A percentile compares a stretch with the other conserved stretches of the same genome.
Evolutionary conservation across 352 stramenopile genomes (phyloP).

Genomic region (Phytophthora cactorum): DNA sequence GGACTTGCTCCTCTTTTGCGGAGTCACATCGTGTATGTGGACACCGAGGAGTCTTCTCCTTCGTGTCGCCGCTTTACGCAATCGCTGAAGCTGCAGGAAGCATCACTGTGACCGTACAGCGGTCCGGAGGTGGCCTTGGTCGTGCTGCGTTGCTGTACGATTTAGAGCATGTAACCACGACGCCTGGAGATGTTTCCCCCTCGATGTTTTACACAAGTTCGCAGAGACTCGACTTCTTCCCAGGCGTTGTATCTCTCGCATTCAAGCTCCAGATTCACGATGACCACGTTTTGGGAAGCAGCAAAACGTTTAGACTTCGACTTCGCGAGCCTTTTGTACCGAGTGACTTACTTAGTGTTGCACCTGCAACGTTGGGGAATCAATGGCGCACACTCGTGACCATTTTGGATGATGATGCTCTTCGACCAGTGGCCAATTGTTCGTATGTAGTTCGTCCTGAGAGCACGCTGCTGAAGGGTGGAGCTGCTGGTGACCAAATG

Average conservation of each 20-base stretch:
- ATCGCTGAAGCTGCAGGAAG: conserved; percentile 71
- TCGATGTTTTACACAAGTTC: conserved; percentile 90
- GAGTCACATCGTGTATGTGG: conserved; percentile 92
- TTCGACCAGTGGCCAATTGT: conserved; percentile 44
- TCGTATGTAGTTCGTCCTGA: conserved; percentile 42
- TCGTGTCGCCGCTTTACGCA: conserved; percentile 86
- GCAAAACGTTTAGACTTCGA: conserved; percentile 75
- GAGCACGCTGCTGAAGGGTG: conserved; percentile 38
- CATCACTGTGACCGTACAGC: conserved; percentile 84
- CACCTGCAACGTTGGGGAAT: conserved; percentile 53
- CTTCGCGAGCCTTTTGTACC: conserved; percentile 45
- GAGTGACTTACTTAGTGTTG: conserved; percentile 20
- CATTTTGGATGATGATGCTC: conserved; percentile 72
- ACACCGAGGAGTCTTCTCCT: conserved; percentile 89
- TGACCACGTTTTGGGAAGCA: conserved; percentile 71
- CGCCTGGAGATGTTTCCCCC: conserved; percentile 73
- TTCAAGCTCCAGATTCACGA: conserved; percentile 94
- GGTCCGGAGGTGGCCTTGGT: conserved; percentile 90
- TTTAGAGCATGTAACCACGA: conserved; percentile 85
- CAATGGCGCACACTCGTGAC: conserved; percentile 70
- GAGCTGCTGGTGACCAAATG: conserved; percentile 48
- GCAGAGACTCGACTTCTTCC: conserved; percentile 79
- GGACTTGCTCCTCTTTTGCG: conserved; percentile 54
- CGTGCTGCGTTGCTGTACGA: conserved; percentile 78
- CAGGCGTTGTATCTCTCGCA: conserved; percentile 82